These are phyloP conservation scores for Sporobolomyces pararoseus DNA, from an alignment of 768 basidiomycete species.

Conservation along the genomic window DNA sequence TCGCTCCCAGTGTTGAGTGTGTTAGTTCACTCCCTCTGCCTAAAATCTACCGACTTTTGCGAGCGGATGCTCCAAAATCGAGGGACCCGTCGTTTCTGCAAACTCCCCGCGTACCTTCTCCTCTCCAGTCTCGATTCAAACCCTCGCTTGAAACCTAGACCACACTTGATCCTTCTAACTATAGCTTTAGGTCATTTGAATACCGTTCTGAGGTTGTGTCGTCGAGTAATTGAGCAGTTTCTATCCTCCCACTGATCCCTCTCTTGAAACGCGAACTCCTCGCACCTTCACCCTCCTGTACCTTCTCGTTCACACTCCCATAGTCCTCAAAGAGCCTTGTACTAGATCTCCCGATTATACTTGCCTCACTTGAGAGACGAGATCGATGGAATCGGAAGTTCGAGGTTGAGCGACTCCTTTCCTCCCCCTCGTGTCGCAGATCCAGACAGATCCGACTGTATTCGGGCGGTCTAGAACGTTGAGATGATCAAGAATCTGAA, in stretches of 20 bases:
- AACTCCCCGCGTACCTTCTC: slow-evolving; percentile 5
- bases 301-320: neutral
- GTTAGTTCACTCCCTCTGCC: neutral
- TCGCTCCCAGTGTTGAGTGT: too few species aligned
- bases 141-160: too few species aligned
- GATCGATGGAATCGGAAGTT: slow-evolving; percentile 16
- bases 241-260: too few species aligned
- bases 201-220: neutral
- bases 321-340: too few species aligned
- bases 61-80: too few species aligned
- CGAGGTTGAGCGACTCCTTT: neutral
- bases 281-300: neutral
- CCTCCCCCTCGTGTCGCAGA: neutral
- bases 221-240: too few species aligned
- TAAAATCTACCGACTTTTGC: neutral
- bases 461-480: too few species aligned
- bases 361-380: neutral
- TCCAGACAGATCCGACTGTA: neutral
- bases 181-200: neutral
- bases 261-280: too few species aligned
- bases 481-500: neutral
- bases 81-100: neutral
- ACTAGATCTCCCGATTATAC: too few species aligned
- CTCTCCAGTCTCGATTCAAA: neutral
- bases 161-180: neutral